Conservation (phyloP, 2,329 filamentous ascomycete species). For the Metarhizium humberi region DNA sequence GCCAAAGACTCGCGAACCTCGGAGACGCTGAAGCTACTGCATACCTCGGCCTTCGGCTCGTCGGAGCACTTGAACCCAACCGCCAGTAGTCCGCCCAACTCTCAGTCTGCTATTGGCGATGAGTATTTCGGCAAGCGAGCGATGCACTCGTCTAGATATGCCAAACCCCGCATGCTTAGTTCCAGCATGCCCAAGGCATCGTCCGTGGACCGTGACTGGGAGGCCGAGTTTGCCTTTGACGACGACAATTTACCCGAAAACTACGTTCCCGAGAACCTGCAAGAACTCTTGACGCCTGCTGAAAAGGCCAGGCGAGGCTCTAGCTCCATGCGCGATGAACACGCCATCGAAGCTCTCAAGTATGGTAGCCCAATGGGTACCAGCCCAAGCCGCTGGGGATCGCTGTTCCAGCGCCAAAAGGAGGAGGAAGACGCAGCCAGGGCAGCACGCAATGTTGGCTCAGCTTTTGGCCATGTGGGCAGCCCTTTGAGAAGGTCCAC, state of each 20-base stretch:
- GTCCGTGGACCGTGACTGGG: conserved; percentile 57
- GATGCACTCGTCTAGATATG: conserved; percentile 59
- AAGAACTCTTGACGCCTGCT: conserved; percentile 56
- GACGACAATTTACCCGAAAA: conserved; percentile 42
- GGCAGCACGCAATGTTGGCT: conserved; percentile 28
- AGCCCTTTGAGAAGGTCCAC: conserved; percentile 56
- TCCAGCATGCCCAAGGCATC: conserved; percentile 57
- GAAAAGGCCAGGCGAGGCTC: conserved; percentile 56
- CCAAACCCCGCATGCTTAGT: conserved; percentile 60
- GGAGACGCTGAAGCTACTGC: conserved; percentile 54
- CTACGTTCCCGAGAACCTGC: conserved; percentile 65
- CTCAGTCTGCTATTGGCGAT: conserved; percentile 43
- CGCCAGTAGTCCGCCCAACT: conserved; percentile 36
- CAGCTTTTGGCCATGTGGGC: conserved; percentile 57
- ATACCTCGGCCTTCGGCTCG: conserved; percentile 59
- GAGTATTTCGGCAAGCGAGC: conserved; percentile 62
- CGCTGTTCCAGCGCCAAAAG: conserved; percentile 50
- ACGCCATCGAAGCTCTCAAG: conserved; percentile 38
- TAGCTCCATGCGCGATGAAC: conserved; percentile 46
- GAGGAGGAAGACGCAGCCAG: conserved; percentile 43
- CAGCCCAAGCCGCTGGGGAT: conserved; percentile 53
- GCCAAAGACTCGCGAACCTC: conserved; percentile 53
- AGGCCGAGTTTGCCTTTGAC: conserved; percentile 67
- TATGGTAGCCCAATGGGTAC: conserved; percentile 52
- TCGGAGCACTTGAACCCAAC: conserved; percentile 51